Conservation (phyloP, 495 filamentous ascomycete species). For the Cercophora newfieldiana region DNA sequence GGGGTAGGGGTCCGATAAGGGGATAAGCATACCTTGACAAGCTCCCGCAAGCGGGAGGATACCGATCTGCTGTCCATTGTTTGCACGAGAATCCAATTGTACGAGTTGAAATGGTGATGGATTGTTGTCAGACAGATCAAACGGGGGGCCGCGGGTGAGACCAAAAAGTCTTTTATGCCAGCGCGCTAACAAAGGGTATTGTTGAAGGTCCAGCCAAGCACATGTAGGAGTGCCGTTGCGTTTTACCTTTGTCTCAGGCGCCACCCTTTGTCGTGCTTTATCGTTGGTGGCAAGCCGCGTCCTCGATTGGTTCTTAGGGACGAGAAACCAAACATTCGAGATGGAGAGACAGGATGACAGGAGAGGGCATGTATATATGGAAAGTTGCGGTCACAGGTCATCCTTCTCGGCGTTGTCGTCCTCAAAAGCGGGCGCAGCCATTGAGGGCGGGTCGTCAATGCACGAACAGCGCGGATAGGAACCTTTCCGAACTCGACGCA, state of each 20-base stretch:
- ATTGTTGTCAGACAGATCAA: not conserved
- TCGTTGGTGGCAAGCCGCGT: not conserved
- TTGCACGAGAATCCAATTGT: not conserved
- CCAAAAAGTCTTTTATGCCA: not conserved
- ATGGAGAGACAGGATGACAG: not conserved
- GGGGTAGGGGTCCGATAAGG: not conserved
- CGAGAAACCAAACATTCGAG: not conserved
- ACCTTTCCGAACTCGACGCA: not conserved
- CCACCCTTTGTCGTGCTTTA: not conserved
- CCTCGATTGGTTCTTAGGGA: not conserved
- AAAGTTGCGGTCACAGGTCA: not conserved
- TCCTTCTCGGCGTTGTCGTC: not conserved
- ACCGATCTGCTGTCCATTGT: conserved; percentile 23
- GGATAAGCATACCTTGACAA: conserved; percentile 19
- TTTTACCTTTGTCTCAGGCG: conserved; percentile 10
- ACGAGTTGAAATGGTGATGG: not conserved
- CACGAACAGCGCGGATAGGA: not conserved
- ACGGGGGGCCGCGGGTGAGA: too few species aligned
- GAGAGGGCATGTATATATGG: not conserved
- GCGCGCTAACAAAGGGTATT: not conserved
- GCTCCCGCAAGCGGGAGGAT: conserved; percentile 21
- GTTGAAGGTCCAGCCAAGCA: not conserved
- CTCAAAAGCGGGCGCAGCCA: not conserved
- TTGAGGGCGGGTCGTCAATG: not conserved
- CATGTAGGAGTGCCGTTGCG: not conserved